Evolutionary conservation across 2,329 filamentous ascomycete species (phyloP), one percentile per base, ranked within the genome.

Genomic region (Cladosporium sp.): DNA sequence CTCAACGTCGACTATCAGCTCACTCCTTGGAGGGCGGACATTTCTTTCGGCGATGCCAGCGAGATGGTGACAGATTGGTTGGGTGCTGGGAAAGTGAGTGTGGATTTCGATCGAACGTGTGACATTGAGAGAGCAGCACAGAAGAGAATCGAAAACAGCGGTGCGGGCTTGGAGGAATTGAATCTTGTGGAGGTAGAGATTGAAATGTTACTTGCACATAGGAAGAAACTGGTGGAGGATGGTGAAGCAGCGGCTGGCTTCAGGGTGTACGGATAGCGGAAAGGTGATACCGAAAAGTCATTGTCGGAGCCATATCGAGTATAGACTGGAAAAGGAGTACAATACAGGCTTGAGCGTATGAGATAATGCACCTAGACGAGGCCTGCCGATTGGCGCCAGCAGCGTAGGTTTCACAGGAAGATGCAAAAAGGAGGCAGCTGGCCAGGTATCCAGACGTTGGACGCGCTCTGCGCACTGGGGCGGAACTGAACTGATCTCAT

Each of bases 161-260:
- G 3, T 5, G 15, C 19, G 5, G 40, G 32, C 6, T 13, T 47
- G 19, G 20, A 28, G 24, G 28, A 28, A 1, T 3, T 47, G 4
- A 55, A 55, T 36, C 39, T 55, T 12, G 20, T 55, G 5, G 32
- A 47, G 42, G 52, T 55, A 8, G 52, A 55, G 32, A 47, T 47
- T 3, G 25, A 55, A 13, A 45, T 45, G 32, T 24, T 55, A 20
- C 17, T 47, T 12, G 52, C 39, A 15, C 28, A 28, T 7, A 45
- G 40, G 15, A 20, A 55, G 52, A 13, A 47, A 32, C n/a, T 47
- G 20, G 20, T 8, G 2, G 34, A 47, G 6, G 52, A 55, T n/a
- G 40, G 25, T 2, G 19, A 36, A 17, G 40, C 40, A 20, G 15
- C 22, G 19, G 52, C 52, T 5, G 52, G 40, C 10, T 55, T 47